These are phyloP conservation scores for Xylaria telfairii DNA, from an alignment of 495 filamentous ascomycete genomes.

Conservation along the genomic window DNA sequence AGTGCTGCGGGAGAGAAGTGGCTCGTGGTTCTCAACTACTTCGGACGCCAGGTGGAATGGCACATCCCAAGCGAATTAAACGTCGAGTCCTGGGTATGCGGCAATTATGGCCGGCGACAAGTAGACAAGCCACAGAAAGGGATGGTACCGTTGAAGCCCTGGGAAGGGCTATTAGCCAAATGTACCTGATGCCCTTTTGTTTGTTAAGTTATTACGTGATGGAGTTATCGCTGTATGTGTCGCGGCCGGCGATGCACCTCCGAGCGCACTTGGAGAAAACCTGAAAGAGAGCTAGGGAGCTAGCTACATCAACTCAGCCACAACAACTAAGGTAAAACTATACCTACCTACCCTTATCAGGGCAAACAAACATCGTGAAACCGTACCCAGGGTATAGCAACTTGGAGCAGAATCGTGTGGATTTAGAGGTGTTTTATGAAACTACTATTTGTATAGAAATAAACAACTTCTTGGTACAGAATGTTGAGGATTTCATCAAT, in stretches of 20 bases:
- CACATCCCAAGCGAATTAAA: conserved; percentile 21
- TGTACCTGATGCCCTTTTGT: conserved; percentile 15
- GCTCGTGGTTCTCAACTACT: conserved; percentile 39
- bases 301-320: background rate
- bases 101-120: conserved; percentile 27
- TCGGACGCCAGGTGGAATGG: conserved; percentile 34
- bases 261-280: too few relatives aligned
- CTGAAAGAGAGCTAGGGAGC: too few relatives aligned
- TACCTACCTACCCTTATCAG: background rate
- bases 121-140: conserved; percentile 30
- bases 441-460: too few relatives aligned
- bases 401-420: background rate
- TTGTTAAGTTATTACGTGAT: too few relatives aligned
- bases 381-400: background rate
- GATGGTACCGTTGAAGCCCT: conserved; percentile 30
- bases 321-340: background rate
- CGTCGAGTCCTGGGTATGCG: conserved; percentile 28
- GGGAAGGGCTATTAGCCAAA: conserved; percentile 34
- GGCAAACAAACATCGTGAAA: background rate
- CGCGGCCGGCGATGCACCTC: too few relatives aligned
- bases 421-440: background rate
- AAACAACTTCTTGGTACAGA: background rate
- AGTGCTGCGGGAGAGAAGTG: conserved; percentile 27
- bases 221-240: too few relatives aligned
- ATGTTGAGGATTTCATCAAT: background rate